Conservation (phyloP, 2,329 filamentous ascomycete species). For the Tolypocladium amazonense region DNA sequence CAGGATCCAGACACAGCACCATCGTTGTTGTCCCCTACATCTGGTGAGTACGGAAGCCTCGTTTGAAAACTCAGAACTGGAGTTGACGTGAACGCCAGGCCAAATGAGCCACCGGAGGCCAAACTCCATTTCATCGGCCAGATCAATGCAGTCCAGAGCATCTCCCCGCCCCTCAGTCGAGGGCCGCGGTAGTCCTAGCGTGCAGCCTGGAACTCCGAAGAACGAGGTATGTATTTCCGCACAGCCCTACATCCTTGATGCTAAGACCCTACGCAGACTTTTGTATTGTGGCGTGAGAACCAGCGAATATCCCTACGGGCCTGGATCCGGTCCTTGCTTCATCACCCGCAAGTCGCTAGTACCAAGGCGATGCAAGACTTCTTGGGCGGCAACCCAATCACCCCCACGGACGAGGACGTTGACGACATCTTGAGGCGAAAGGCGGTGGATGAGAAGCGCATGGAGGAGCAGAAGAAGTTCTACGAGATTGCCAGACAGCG, state of each 20-base stretch:
- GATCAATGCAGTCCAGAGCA: slow-evolving; percentile 16
- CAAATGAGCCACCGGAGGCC: slow-evolving; percentile 4
- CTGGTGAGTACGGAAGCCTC: neutral
- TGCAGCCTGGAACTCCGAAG: slow-evolving; percentile 9
- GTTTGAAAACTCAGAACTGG: neutral
- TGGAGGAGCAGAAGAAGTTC: slow-evolving; percentile 88
- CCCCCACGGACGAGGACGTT: slow-evolving; percentile 69
- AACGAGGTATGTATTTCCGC: slow-evolving; percentile 12
- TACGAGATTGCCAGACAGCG: slow-evolving; percentile 90
- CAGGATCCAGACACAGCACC: slow-evolving; percentile 8
- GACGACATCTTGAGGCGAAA: slow-evolving; percentile 73
- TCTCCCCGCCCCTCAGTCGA: slow-evolving; percentile 22
- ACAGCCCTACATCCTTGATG: neutral
- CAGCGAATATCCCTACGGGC: slow-evolving; percentile 87
- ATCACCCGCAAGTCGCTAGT: slow-evolving; percentile 73
- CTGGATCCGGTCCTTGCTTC: slow-evolving; percentile 75
- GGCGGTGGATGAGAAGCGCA: slow-evolving; percentile 72
- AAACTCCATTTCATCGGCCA: slow-evolving; percentile 20
- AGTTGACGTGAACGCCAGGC: neutral
- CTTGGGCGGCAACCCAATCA: slow-evolving; percentile 60
- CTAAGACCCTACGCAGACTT: slow-evolving; percentile 27
- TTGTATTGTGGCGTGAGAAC: slow-evolving; percentile 70
- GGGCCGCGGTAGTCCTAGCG: slow-evolving; percentile 15
- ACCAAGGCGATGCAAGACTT: slow-evolving; percentile 82
- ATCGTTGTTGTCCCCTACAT: slow-evolving; percentile 18